Percentiles rank a stretch among this genome's conserved stretches.
Evolutionary conservation across 257 asterid species (phyloP).

Genomic region (Nicotiana paniculata): DNA sequence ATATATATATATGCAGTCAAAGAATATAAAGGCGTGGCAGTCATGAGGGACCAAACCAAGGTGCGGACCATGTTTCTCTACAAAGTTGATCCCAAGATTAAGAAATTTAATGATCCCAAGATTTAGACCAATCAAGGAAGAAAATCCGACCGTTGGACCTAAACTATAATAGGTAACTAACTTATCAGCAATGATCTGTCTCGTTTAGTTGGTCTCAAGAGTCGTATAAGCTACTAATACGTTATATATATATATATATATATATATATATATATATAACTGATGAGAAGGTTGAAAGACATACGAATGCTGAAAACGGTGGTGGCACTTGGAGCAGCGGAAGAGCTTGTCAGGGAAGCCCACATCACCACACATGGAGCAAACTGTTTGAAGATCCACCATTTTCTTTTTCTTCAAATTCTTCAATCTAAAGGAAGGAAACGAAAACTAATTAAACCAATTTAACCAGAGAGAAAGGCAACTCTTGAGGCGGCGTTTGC

Average conservation of each 20-base stretch:
- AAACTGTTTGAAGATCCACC: slow-evolving; percentile 80
- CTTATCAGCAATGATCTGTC: too few relatives aligned
- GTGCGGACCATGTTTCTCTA: not conserved
- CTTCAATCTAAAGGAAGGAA: not conserved
- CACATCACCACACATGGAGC: slow-evolving; percentile 94
- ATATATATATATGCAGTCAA: not conserved
- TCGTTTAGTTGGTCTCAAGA: too few relatives aligned
- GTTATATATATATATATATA: too few relatives aligned
- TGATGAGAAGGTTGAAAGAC: not conserved
- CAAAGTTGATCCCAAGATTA: not conserved
- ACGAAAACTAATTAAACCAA: too few relatives aligned
- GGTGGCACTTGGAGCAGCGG: slow-evolving; percentile 81
- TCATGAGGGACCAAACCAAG: not conserved
- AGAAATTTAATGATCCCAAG: not conserved
- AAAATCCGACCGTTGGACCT: too few relatives aligned
- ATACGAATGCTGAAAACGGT: slow-evolving; percentile 94
- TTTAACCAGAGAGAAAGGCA: too few relatives aligned
- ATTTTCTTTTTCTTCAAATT: slow-evolving; percentile 16
- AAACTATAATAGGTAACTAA: too few relatives aligned
- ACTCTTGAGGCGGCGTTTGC: not conserved
- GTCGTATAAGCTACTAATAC: too few relatives aligned
- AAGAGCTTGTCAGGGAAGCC: slow-evolving; percentile 89
- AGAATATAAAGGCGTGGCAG: not conserved
- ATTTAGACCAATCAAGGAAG: too few relatives aligned
- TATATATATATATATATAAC: not conserved